phyloP scores from a whole-genome alignment of 345 rosid species.

The Luvunga scandens region DNA sequence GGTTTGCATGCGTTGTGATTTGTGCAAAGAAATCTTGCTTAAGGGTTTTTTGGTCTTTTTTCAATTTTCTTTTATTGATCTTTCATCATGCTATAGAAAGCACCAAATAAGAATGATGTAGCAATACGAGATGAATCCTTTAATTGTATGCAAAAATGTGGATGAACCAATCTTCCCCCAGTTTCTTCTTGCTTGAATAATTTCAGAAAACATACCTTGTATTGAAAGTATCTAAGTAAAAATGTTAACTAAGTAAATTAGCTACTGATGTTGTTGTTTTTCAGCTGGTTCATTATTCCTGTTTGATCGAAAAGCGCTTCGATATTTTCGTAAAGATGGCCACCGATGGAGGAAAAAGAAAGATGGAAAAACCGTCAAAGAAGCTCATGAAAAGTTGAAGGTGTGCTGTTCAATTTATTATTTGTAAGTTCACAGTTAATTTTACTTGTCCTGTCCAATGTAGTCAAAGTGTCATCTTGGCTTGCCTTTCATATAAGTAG shows the following conservation, averaged over 20 bases:
- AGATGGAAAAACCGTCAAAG: constrained; percentile 92
- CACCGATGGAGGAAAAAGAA: constrained; percentile 95
- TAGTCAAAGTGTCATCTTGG: constrained; percentile 3
- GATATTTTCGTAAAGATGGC: constrained; percentile 89
- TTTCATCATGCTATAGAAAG: not conserved
- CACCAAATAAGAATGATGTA: not conserved
- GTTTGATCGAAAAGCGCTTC: constrained; percentile 78
- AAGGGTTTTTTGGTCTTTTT: not conserved
- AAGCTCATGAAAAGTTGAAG: constrained; percentile 99
- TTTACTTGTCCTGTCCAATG: constrained; percentile 16
- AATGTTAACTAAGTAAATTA: not conserved
- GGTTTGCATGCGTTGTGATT: not conserved
- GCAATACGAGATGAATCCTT: not conserved
- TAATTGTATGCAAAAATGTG: not conserved
- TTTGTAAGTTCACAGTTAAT: constrained; percentile 44
- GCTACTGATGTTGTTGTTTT: constrained; percentile 26
- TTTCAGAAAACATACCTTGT: not conserved
- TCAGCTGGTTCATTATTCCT: constrained; percentile 85
- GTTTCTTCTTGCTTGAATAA: not conserved
- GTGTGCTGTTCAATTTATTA: constrained; percentile 57
- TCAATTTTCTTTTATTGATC: not conserved
- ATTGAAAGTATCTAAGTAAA: not conserved
- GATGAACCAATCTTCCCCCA: not conserved
- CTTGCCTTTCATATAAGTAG: not conserved
- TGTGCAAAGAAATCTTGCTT: not conserved